These are phyloP conservation scores for Stachybotrys chartarum DNA, from an alignment of 2,329 filamentous ascomycete genomes.

Conservation along the genomic window DNA sequence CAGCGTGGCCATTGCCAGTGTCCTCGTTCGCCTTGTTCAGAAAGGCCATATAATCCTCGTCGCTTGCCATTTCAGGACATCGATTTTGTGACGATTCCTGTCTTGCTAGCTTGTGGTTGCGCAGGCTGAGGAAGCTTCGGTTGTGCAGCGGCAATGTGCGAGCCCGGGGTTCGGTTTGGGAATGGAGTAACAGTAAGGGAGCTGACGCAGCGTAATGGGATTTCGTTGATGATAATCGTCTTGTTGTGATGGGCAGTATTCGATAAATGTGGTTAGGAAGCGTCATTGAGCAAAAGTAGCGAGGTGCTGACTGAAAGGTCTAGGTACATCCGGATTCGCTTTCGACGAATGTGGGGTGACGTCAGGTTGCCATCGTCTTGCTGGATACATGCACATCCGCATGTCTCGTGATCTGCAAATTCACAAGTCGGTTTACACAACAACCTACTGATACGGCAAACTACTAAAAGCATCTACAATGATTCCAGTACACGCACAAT, in stretches of 20 bases:
- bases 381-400: not conserved
- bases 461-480: no score
- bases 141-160: not conserved
- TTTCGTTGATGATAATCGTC: not conserved
- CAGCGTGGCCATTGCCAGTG: conserved; percentile 45
- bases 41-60: conserved; percentile 79
- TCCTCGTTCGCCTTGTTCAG: conserved; percentile 81
- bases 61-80: conserved; percentile 54
- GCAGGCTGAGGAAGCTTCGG: not conserved
- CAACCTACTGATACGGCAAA: not conserved
- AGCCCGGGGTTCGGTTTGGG: not conserved
- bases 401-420: no score
- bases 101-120: not conserved
- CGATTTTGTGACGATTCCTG: not conserved
- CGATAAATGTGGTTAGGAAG: not conserved
- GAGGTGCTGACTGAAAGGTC: not conserved
- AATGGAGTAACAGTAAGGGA: not conserved
- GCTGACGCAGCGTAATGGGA: not conserved
- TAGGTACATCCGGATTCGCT: not conserved
- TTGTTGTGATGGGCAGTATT: not conserved
- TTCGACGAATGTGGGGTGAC: conserved; percentile 4
- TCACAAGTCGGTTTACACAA: not conserved
- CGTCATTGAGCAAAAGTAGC: not conserved
- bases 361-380: conserved; percentile 2
- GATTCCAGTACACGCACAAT: no score